Evolutionary conservation across 371 early-diverging fungal species (phyloP).

Genomic region (Nematocida ironsii): DNA sequence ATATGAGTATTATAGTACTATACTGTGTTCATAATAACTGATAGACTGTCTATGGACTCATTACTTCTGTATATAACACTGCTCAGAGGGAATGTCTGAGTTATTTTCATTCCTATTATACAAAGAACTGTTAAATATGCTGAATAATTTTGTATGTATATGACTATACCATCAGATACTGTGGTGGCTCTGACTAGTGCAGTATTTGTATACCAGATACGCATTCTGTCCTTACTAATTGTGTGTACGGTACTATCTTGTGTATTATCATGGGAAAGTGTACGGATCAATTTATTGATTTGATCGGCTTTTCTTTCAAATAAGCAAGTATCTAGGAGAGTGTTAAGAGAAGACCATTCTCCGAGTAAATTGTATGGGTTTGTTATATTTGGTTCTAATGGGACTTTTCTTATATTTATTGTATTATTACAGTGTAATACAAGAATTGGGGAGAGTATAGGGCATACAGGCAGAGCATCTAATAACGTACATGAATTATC

Average conservation of each 20-base stretch:
- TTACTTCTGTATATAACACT: constrained; percentile 25
- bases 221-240: neutral
- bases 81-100: constrained; percentile 3
- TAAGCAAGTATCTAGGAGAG: neutral
- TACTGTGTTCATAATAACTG: constrained; percentile 6
- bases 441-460: constrained; percentile 17
- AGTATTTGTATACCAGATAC: neutral
- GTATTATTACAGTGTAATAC: constrained; percentile 1
- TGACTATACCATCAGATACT: neutral
- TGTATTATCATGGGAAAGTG: neutral
- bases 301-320: constrained; percentile 2
- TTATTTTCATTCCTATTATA: constrained; percentile 48
- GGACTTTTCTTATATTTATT: neutral
- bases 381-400: constrained; percentile 1
- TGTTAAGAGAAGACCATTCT: neutral
- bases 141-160: constrained; percentile 43
- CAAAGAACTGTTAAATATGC: neutral
- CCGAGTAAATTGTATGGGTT: constrained; percentile 5
- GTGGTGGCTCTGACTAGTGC: constrained; percentile 11
- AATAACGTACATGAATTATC: neutral
- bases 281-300: neutral
- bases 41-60: constrained; percentile 8
- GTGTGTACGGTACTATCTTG: neutral
- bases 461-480: neutral
- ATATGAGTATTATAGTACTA: neutral